Base-by-base conservation (phyloP, 1,284 basidiomycete species). In the Macrocystidia cucumis region DNA sequence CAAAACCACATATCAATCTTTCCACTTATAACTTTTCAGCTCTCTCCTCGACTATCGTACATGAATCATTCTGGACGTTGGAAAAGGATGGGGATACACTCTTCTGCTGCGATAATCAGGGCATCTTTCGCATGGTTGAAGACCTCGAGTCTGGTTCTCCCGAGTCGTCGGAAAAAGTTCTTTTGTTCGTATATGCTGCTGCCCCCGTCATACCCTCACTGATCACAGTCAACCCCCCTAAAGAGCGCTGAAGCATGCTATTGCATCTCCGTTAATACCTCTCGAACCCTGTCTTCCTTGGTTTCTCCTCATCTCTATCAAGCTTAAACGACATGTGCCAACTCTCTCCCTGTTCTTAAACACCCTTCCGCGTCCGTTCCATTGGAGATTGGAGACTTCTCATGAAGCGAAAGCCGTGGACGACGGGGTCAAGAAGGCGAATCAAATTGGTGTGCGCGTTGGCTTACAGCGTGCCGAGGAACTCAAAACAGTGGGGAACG, bases 311-410 rank as follows among this genome's bases (percentile, higher is more conserved):
- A 42, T 63, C 23, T 55, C 59, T 4, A 47, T 50, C 33, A 56
- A 59, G 33, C 45, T 63, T 13, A 40, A 45, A 16, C 51, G 45
- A 12, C 59, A 62, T 35, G 38, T 49, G 2, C 33, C 42, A 6
- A 40, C 46, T 4, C 41, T 63, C 17, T 45, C 45, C 27, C 55
- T 56, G 7, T 65, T 63, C 45, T 47, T 63, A n/a, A 52, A 62
- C 38, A 54, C 59, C 0, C 52, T 63, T 11, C 59, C 60, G 1
- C 29, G 45, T 1, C 54, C 55, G 9, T 62, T 62, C 40, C 47
- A 46, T 18, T 63, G 62, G 61, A 43, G 55, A 2, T 28, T 62
- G 3, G 61, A 62, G 43, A 60, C 57, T 3, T 33, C 27, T 3
- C 50, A 57, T 39, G 58, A 60, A 35, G 55, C 54, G 8, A 43